Evolutionary conservation across 495 filamentous ascomycete species (phyloP).

Genomic region (Letharia columbiana): DNA sequence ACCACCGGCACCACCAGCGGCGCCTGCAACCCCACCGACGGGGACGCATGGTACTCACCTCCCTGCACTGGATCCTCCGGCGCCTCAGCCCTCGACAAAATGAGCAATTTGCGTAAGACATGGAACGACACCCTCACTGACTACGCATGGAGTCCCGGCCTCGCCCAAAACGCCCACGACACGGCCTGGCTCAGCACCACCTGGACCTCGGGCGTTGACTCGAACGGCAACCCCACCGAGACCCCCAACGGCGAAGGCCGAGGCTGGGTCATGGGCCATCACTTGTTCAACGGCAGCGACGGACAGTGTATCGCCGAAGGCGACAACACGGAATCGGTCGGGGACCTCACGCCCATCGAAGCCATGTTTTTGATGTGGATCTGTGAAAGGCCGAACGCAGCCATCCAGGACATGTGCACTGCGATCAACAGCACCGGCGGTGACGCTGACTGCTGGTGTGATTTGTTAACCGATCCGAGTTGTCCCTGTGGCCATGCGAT

Average conservation of each 20-base stretch:
- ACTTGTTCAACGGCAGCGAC: constrained; percentile 1
- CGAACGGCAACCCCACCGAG: background rate
- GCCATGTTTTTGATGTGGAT: background rate
- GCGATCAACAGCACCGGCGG: background rate
- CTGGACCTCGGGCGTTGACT: background rate
- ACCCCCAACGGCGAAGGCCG: background rate
- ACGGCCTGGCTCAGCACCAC: background rate
- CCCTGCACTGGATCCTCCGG: constrained; percentile 2
- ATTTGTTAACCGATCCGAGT: background rate
- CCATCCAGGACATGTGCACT: background rate
- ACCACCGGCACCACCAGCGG: too few species aligned
- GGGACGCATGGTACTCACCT: background rate
- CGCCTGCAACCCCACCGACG: background rate
- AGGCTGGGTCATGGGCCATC: constrained; percentile 1
- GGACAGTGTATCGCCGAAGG: constrained; percentile 3
- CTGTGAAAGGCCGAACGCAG: background rate
- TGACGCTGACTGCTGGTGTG: background rate
- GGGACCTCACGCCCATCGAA: constrained; percentile 2
- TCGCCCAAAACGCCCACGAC: constrained; percentile 1
- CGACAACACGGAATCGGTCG: background rate
- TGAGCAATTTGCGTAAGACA: background rate
- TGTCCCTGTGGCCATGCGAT: background rate
- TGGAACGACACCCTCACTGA: background rate
- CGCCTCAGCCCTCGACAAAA: constrained; percentile 1
- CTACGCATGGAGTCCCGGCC: background rate